Percentiles rank a stretch among this genome's conserved stretches.
These are phyloP conservation scores for Sporothrix inflata DNA, from an alignment of 2,329 filamentous ascomycete species.

Conservation along the genomic window DNA sequence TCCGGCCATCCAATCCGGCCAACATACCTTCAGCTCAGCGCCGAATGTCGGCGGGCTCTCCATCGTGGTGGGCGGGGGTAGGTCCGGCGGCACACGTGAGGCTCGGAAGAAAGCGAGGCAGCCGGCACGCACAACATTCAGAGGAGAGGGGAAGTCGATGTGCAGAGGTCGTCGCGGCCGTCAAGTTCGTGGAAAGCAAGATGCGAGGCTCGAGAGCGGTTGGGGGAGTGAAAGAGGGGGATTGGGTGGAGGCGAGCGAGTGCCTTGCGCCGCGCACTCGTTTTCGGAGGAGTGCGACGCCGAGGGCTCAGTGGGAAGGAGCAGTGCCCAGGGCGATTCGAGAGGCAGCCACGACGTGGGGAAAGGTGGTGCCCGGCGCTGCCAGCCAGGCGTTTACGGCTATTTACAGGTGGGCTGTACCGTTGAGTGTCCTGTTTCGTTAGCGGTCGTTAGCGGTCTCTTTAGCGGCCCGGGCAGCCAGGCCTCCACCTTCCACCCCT, in stretches of 20 bases:
- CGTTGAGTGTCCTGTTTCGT: neutral
- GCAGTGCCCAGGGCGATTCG: neutral
- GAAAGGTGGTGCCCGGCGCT: neutral
- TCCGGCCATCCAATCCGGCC: neutral
- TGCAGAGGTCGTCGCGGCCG: neutral
- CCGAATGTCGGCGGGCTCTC: slow-evolving; percentile 87
- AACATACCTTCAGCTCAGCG: slow-evolving; percentile 81
- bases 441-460: neutral
- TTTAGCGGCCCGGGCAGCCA: slow-evolving; percentile 15
- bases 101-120: neutral
- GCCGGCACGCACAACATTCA: slow-evolving; percentile 24
- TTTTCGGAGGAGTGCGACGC: slow-evolving; percentile 18
- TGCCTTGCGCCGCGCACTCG: slow-evolving; percentile 15
- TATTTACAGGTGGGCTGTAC: neutral
- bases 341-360: slow-evolving; percentile 9
- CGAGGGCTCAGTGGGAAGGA: slow-evolving; percentile 13
- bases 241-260: neutral
- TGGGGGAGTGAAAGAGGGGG: neutral
- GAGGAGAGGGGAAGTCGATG: neutral
- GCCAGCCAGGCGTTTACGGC: neutral
- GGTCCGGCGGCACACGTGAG: slow-evolving; percentile 5
- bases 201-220: neutral
- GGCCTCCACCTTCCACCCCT: slow-evolving; percentile 1
- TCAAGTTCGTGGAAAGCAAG: neutral
- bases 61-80: slow-evolving; percentile 59